A percentile compares a stretch with the other conserved stretches of the same genome.
Conservation (phyloP, 352 stramenopile species). For the Globisporangium parvum region DNA sequence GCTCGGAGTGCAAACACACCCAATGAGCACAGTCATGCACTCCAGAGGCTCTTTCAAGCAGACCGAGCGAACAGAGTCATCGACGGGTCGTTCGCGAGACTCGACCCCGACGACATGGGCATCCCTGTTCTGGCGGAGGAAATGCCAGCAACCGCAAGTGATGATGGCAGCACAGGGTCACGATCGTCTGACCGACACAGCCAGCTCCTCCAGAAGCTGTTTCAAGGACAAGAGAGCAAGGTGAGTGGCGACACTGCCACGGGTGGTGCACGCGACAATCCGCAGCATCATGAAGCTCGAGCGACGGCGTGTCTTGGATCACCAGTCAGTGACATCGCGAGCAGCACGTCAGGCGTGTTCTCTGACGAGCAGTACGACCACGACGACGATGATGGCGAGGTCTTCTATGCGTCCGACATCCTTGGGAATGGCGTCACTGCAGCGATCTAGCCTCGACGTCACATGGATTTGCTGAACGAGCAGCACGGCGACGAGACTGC, state of each 20-base stretch:
- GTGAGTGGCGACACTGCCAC: no score
- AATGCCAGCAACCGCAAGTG: no score
- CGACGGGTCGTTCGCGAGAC: not conserved
- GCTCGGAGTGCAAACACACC: not conserved
- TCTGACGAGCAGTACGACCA: not conserved
- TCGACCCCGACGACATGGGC: not conserved
- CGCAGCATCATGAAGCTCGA: no score
- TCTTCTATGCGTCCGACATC: conserved; percentile 55
- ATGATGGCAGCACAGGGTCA: conserved; percentile 1
- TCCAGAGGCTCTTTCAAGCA: not conserved
- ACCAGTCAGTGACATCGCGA: not conserved
- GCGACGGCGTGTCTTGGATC: no score
- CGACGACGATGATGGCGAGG: conserved; percentile 17
- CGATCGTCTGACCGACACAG: conserved; percentile 15
- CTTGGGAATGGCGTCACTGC: conserved; percentile 9
- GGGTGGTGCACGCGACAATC: no score
- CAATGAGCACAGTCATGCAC: not conserved
- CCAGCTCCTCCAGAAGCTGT: conserved; percentile 23
- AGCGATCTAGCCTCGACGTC: conserved; percentile 23
- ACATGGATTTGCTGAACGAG: conserved; percentile 20
- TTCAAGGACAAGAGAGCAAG: not conserved
- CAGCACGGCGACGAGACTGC: not conserved
- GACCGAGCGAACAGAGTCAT: not conserved
- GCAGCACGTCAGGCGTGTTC: not conserved
- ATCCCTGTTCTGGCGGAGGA: no score